Base-by-base conservation (phyloP, 2,329 filamentous ascomycete species). In the Fusarium haematococcum region DNA sequence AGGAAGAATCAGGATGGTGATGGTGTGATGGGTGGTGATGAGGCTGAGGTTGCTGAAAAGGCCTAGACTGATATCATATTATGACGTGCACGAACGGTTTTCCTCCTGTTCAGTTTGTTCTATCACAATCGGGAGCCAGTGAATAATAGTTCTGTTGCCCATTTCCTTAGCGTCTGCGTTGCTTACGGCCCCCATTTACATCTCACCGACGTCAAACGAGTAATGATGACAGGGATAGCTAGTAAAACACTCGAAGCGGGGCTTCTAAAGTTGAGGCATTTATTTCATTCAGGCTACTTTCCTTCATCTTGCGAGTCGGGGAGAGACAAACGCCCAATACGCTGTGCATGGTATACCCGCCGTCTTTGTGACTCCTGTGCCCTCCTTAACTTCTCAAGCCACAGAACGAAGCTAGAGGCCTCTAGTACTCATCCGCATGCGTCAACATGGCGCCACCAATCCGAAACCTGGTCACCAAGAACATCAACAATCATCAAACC, bases 381-480 rank as follows among this genome's bases (percentile, higher is more conserved):
- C 18, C 48, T n/a, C 27, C 18, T 18, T 6, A 52, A 7, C 48
- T 11, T 30, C 25, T 30, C 16, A n/a, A 52, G 18, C 25, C 25
- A 13, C 25, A 6, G 9, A 50, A 30, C 45, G 20, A 45, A 10
- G 43, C 45, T 16, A 11, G 25, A 30, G 23, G 16, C 43, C 14
- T 27, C 45, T 4, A 11, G 5, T 32, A 18, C 27, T 30, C 11
- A 11, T n/a, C 27, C 48, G 13, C 27, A 13, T 7, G 10, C 3
- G 7, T n/a, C 43, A 61, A 39, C 20, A 71, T 71, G 63, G 69
- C 67, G 1, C 69, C 68, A 14, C 27, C 27, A 16, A 37, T 71
- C 13, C 66, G 39, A 56, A 33, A 37, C 5, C 25, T 70, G 5
- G 13, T 71, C 3, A 50, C 41, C 20, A 60, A 32, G 11, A 67